Percentiles rank a stretch among this genome's conserved stretches.
Conservation (phyloP, 345 rosid genomes). For the Eucalyptus curtisii region DNA sequence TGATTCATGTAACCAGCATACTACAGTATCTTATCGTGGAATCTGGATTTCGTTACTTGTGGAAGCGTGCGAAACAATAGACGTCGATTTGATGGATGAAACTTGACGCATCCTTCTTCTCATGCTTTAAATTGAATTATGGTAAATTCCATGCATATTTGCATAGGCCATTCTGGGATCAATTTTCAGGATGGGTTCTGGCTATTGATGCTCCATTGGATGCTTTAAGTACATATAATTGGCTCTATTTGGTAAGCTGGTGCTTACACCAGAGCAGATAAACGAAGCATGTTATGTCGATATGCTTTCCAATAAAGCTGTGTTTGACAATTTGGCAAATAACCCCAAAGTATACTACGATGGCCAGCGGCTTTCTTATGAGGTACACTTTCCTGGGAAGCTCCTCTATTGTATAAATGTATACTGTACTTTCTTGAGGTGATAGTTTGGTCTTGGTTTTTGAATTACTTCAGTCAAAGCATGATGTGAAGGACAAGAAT, state of each 20-base stretch:
- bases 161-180: background rate
- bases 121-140: background rate
- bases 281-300: constrained; percentile 59
- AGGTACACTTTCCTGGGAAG: constrained; percentile 27
- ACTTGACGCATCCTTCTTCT: background rate
- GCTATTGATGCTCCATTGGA: background rate
- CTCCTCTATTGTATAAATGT: background rate
- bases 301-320: constrained; percentile 58
- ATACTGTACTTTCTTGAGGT: background rate
- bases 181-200: background rate
- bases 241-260: constrained; percentile 18
- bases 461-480: constrained; percentile 33
- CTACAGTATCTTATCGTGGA: background rate
- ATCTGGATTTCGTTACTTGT: too few species aligned
- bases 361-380: constrained; percentile 70
- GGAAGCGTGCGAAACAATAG: too few species aligned
- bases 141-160: background rate
- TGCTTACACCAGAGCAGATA: constrained; percentile 68
- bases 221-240: background rate
- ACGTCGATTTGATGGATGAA: background rate
- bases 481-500: constrained; percentile 52
- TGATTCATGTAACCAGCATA: background rate
- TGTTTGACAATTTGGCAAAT: constrained; percentile 63
- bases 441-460: background rate
- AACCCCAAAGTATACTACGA: constrained; percentile 65